Evolutionary conservation across 257 asterid species (phyloP), one percentile per base, ranked within the genome.

Genomic region (Paraleonurus japonicus): DNA sequence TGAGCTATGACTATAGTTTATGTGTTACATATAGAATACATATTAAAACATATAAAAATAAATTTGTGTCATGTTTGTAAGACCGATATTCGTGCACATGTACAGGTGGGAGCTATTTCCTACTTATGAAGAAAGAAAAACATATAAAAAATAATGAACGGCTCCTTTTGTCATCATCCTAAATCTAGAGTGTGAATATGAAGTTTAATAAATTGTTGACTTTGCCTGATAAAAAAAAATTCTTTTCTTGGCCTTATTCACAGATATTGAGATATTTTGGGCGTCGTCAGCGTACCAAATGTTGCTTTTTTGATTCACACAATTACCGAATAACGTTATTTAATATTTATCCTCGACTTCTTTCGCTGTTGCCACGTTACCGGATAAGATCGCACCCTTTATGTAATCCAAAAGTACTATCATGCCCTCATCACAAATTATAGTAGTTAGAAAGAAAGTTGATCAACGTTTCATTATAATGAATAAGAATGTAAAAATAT

Each of bases 281-380:
- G 50, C 16, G 63, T 7, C 26, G 39, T 63, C 68, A 27, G 26
- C 16, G 3, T 17, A 19, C 50, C 23, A 24, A 69, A 69, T 63
- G 47, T 4, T 65, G 43, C 5, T 47, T 28, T 19, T 71, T 7
- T 23, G 33, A 70, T 5, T 55, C 8, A 8, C 15, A 33, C 5
- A 33, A 16, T 12, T 15, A 2, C n/a, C 48, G n/a, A 37, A 5
- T 43, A 2, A 0, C 65, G 19, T 10, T 23, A 54, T 26, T 30
- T 47, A n/a, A n/a, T n/a, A 47, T 61, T 41, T 50, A 69, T 53
- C 61, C 72, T 27, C 3, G 37, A 50, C 67, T 41, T 41, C 39
- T 39, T 60, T 33, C 13, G 61, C 23, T 77, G 59, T 45, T 48
- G 70, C 74, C 82, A 78, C 74, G 76, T 39, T 17, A 17, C 27